phyloP scores from a whole-genome alignment of 2,329 filamentous ascomycete species.

The Trichoderma sp. region DNA sequence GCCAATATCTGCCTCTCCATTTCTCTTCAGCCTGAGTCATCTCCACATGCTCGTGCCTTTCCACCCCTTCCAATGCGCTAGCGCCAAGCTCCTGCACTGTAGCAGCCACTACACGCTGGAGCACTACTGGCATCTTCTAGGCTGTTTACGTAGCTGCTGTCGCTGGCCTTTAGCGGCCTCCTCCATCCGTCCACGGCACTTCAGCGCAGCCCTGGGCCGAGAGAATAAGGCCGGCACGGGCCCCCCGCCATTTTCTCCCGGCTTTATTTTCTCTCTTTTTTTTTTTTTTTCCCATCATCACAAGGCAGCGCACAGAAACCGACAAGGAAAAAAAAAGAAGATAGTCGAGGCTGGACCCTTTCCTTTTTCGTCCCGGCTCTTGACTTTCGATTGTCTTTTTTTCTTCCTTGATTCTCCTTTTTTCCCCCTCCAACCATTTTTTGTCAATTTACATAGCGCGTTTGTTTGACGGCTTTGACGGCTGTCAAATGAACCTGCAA shows the following conservation, averaged over 20 bases:
- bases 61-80: slow-evolving; percentile 9
- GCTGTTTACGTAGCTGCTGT: slow-evolving; percentile 1
- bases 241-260: slow-evolving; percentile 22
- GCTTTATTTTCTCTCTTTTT: slow-evolving; percentile 25
- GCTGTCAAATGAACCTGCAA: slow-evolving; percentile 99
- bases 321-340: not conserved
- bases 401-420: not conserved
- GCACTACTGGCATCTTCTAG: not conserved
- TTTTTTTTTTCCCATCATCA: slow-evolving; percentile 20
- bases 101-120: not conserved
- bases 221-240: slow-evolving; percentile 29
- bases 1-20: not conserved
- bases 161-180: not conserved
- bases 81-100: not conserved
- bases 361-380: slow-evolving; percentile 21
- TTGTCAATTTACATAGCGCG: slow-evolving; percentile 57
- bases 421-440: slow-evolving; percentile 15
- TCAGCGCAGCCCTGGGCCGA: not conserved
- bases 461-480: slow-evolving; percentile 77
- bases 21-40: slow-evolving; percentile 13
- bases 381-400: slow-evolving; percentile 3
- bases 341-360: slow-evolving; percentile 24
- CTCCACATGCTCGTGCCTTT: slow-evolving; percentile 13
- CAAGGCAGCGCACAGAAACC: slow-evolving; percentile 16
- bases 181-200: not conserved